Conservation (phyloP, 805 yeast genomes). For the Naumovozyma dairenensis region DNA sequence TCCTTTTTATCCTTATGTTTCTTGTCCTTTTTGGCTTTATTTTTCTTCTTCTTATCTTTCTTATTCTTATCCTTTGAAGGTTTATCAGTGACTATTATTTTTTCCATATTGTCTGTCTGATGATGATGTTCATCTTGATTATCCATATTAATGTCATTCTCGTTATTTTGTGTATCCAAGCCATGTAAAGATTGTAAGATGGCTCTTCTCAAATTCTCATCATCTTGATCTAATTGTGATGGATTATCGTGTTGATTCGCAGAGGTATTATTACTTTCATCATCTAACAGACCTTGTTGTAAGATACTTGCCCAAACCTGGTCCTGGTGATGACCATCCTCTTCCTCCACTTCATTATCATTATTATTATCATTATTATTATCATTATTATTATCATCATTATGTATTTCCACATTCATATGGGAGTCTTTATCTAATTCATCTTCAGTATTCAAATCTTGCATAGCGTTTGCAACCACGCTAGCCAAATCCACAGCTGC, state of each 20-base stretch:
- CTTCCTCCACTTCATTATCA: conserved; percentile 3
- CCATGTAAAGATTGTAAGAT: conserved; percentile 25
- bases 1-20: conserved; percentile 5
- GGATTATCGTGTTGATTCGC: conserved; percentile 6
- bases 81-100: conserved; percentile 8
- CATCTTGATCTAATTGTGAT: conserved; percentile 27
- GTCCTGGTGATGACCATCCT: too few relatives aligned
- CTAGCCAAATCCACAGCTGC: conserved; percentile 30
- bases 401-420: conserved; percentile 1
- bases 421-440: too few relatives aligned
- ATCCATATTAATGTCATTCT: conserved; percentile 4
- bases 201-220: conserved; percentile 26
- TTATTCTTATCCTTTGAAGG: conserved; percentile 16
- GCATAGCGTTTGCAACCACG: conserved; percentile 34
- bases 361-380: not conserved
- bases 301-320: conserved; percentile 26
- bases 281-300: conserved; percentile 22
- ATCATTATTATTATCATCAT: conserved; percentile 2
- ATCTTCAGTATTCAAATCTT: conserved; percentile 15
- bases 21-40: conserved; percentile 10
- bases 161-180: conserved; percentile 5
- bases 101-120: conserved; percentile 5
- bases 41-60: conserved; percentile 11
- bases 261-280: conserved; percentile 6
- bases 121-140: conserved; percentile 10